Evolutionary conservation across 371 early-diverging fungal genomes (phyloP), one percentile per base, ranked within the genome.

Genomic region (Capillidium heterosporum): DNA sequence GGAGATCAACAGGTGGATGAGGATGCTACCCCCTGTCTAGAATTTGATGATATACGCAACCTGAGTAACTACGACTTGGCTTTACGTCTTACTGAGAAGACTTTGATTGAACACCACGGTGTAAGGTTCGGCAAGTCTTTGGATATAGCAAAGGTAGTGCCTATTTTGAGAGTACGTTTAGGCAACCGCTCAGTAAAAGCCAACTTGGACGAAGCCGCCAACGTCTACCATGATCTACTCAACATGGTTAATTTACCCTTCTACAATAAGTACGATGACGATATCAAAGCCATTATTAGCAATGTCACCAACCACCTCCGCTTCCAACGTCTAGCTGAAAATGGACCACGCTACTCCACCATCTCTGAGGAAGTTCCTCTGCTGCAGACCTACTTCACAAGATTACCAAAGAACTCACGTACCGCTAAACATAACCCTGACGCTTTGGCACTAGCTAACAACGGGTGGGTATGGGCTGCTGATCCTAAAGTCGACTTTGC

Each of bases 381-480:
- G 24, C 82, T 90, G 15, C 88, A 91, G 66, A 84, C 84, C 0
- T 91, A 92, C 65, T 97, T 97, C 60, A 95, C 98, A 0, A 81
- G 83, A 8, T 60, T 87, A 48, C 66, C 68, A 15, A 26, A 65
- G 40, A 70, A 73, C 43, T 59, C 67, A n/a, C 60, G 35, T 21
- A 69, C 71, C 7, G 32, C 61, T 0, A 49, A 53, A 8, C 79
- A 84, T 59, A 70, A 74, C 28, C 65, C 76, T 32, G 77, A 74
- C 4, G 78, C 75, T 8, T 62, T 79, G 39, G 76, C 72, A 17
- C 59, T 97, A 32, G 95, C 89, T 24, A 93, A 90, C 71, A 97
- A 97, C 66, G 98, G 98, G 3, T 97, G 98, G 98, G 91, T 97
- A 47, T 95, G 96, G 98, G 89, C 89, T 61, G 95, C 91, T 3